Percentiles rank a stretch among this genome's conserved stretches.
phyloP scores from a whole-genome alignment of 164 flowering plant genomes.

The Litsea cubeba region DNA sequence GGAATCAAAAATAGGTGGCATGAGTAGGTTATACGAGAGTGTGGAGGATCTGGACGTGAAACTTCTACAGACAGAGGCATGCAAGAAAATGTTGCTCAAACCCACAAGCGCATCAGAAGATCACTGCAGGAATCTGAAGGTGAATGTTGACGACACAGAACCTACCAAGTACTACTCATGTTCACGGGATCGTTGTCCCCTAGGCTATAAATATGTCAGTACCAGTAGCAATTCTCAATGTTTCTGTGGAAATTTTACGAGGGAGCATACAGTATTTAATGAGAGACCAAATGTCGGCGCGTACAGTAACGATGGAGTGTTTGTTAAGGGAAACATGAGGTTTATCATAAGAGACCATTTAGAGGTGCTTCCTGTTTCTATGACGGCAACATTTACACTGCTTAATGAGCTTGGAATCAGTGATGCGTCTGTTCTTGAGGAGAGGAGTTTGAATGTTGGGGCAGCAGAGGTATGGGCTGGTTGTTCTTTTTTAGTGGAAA shows the following conservation, averaged over 20 bases:
- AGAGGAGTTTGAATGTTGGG: neutral
- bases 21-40: slow-evolving; percentile 2
- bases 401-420: neutral
- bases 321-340: neutral
- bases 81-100: neutral
- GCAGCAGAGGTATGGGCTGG: neutral
- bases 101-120: neutral
- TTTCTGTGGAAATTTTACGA: neutral
- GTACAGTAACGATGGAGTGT: neutral
- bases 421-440: neutral
- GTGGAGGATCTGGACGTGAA: neutral
- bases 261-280: too few species aligned
- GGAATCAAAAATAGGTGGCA: neutral
- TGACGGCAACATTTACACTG: neutral
- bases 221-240: neutral
- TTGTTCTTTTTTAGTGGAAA: too few species aligned
- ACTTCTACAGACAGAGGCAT: neutral
- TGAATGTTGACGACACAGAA: neutral
- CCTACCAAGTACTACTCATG: neutral
- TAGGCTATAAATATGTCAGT: neutral
- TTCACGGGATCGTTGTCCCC: neutral
- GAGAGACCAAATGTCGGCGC: neutral
- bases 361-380: neutral
- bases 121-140: neutral
- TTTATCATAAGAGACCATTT: neutral